These are phyloP conservation scores for Protomyces macrosporus DNA, from an alignment of 1,139 yeast species.

Conservation along the genomic window DNA sequence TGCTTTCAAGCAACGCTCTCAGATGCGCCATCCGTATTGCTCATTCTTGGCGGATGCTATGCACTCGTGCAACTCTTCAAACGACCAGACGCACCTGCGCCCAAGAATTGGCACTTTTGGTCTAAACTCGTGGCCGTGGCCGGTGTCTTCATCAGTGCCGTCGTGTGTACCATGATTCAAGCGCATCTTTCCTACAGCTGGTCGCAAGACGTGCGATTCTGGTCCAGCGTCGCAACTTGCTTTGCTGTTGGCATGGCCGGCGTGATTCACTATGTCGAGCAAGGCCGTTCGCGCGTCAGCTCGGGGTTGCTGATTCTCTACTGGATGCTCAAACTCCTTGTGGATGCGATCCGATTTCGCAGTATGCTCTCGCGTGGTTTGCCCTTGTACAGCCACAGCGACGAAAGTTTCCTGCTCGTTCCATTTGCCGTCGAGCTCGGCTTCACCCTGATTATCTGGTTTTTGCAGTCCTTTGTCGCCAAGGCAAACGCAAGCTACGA, in stretches of 20 bases:
- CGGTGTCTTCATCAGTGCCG: constrained; percentile 6
- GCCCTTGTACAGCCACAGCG: constrained; percentile 24
- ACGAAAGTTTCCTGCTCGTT: constrained; percentile 29
- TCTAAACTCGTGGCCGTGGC: constrained; percentile 30
- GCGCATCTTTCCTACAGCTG: constrained; percentile 35
- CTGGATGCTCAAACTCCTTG: constrained; percentile 59
- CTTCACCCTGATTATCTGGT: constrained; percentile 21
- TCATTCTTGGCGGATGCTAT: constrained; percentile 52
- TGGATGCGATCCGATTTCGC: constrained; percentile 35
- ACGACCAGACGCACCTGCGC: constrained; percentile 32
- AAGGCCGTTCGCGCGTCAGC: constrained; percentile 59
- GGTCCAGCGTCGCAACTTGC: constrained; percentile 44
- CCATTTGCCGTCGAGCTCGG: constrained; percentile 29
- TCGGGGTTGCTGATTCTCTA: constrained; percentile 65
- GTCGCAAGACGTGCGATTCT: constrained; percentile 44
- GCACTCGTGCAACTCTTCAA: constrained; percentile 41
- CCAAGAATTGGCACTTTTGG: constrained; percentile 32
- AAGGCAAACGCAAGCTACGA: constrained; percentile 18
- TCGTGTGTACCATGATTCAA: constrained; percentile 24
- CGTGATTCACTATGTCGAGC: constrained; percentile 65
- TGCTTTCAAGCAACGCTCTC: constrained; percentile 71
- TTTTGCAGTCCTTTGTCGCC: constrained; percentile 26
- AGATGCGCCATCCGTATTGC: constrained; percentile 48
- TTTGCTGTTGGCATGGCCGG: constrained; percentile 50
- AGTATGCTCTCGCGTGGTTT: constrained; percentile 30